These are phyloP conservation scores for Pseudozyma thailandica DNA, from an alignment of 1,284 basidiomycete species.

Conservation along the genomic window DNA sequence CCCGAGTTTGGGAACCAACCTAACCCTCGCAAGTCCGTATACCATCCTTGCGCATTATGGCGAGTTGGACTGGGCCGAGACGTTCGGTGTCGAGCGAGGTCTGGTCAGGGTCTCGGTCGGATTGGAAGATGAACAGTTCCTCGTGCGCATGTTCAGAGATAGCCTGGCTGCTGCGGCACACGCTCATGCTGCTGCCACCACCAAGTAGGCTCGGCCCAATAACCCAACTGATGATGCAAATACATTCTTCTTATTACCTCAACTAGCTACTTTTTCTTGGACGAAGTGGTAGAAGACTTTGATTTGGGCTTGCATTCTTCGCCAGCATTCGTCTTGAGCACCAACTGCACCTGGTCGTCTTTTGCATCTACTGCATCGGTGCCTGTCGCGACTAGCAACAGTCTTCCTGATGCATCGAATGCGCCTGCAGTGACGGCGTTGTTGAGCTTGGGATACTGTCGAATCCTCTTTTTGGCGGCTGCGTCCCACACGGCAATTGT, in stretches of 20 bases:
- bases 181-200: constrained; percentile 16
- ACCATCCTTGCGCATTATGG: constrained; percentile 90
- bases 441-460: constrained; percentile 75
- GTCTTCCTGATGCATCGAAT: constrained; percentile 51
- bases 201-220: not conserved
- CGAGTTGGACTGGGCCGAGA: constrained; percentile 91
- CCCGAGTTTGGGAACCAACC: constrained; percentile 93
- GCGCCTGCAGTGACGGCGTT: constrained; percentile 51
- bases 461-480: constrained; percentile 91
- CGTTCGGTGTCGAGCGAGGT: constrained; percentile 84
- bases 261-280: constrained; percentile 15
- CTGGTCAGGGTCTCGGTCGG: constrained; percentile 91
- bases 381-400: constrained; percentile 59
- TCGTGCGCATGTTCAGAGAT: constrained; percentile 75
- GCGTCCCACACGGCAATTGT: constrained; percentile 96
- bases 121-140: constrained; percentile 78
- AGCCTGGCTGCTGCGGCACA: constrained; percentile 77
- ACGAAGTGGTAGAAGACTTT: constrained; percentile 11
- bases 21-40: constrained; percentile 92
- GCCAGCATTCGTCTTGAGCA: constrained; percentile 36
- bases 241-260: not conserved
- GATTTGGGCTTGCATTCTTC: constrained; percentile 59
- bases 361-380: constrained; percentile 46
- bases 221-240: not conserved
- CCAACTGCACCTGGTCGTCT: constrained; percentile 28